Evolutionary conservation across 768 basidiomycete genomes (phyloP), one percentile per base, ranked within the genome.

Genomic region (Collybiopsis confluens): DNA sequence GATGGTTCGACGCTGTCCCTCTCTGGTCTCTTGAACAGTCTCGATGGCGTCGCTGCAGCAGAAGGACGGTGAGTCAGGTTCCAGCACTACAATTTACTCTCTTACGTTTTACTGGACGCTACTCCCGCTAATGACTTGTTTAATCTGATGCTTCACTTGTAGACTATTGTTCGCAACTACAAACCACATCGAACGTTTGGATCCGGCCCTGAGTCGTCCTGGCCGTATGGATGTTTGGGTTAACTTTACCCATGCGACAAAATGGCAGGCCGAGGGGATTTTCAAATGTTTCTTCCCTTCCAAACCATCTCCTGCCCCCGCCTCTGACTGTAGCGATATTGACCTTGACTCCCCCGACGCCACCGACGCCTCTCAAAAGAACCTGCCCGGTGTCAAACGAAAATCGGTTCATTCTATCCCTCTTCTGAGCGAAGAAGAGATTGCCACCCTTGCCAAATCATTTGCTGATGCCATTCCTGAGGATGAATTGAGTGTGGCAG

Each of bases 211-310:
- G 33, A 89, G 84, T 66, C 82, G 91, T 20, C 89, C 92, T 26
- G 93, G 93, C 54, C 88, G 90, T 43, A 91, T 92, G 88, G 92
- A 92, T 62, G 86, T 95, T 15, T 92, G 90, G 90, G 79, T 94
- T 37, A 90, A 92, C 73, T 93, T 93, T 70, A 86, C 87, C 48
- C 86, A 93, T 63, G 90, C 91, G 4, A 91, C 89, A 7, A 92
- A 90, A 67, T 92, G 89, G 89, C 91, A 93, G 64, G 91, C 91
- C 13, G 90, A 92, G 68, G 90, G 89, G 48, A 90, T 93, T 65
- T 93, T 92, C 82, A 91, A 91, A 67, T 91, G 89, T 68, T 93
- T 93, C 83, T 93, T 93, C 85, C 90, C 91, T 2, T 85, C 68
- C 68, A 55, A 69, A 18, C 38, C 60, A 21, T 26, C 57, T 20